These are phyloP conservation scores for Scenedesmus sp. DNA, from an alignment of 163 green algal genomes.

Conservation along the genomic window DNA sequence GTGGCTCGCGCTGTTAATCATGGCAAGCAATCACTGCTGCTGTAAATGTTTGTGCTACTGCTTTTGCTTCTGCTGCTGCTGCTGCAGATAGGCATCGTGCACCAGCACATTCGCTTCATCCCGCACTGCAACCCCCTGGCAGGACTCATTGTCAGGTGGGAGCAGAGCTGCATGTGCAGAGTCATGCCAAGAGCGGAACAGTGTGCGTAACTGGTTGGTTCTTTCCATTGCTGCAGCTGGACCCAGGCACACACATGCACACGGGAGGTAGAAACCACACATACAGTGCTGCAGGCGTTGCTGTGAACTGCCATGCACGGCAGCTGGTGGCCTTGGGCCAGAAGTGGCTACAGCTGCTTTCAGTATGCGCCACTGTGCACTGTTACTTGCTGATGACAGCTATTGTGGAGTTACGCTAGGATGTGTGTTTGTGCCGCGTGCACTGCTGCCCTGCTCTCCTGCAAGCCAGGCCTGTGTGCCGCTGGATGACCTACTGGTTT, in stretches of 20 bases:
- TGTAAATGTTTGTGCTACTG: conserved; percentile 46
- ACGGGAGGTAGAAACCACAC: too few relatives aligned
- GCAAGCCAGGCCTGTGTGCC: conserved; percentile 54
- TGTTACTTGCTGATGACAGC: too few relatives aligned
- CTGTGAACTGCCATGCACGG: background rate
- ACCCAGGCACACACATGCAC: too few relatives aligned
- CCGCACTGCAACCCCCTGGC: conserved; percentile 30
- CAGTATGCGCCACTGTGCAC: too few relatives aligned
- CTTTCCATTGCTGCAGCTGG: background rate
- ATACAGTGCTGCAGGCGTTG: conserved; percentile 1
- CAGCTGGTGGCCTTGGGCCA: too few relatives aligned
- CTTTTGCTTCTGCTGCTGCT: conserved; percentile 20
- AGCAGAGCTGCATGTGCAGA: background rate
- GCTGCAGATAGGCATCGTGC: conserved; percentile 81
- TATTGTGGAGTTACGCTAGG: too few relatives aligned
- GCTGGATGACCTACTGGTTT: conserved; percentile 72
- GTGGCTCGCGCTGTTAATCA: background rate
- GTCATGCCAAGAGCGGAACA: background rate
- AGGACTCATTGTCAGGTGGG: conserved; percentile 20
- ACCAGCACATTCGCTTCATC: conserved; percentile 65
- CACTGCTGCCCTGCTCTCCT: conserved; percentile 9
- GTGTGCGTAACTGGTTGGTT: background rate
- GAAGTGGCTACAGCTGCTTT: too few relatives aligned
- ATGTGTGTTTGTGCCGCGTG: too few relatives aligned
- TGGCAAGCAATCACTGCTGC: background rate